Evolutionary conservation across 257 asterid genomes (phyloP).

Genomic region (Solanum pennellii): DNA sequence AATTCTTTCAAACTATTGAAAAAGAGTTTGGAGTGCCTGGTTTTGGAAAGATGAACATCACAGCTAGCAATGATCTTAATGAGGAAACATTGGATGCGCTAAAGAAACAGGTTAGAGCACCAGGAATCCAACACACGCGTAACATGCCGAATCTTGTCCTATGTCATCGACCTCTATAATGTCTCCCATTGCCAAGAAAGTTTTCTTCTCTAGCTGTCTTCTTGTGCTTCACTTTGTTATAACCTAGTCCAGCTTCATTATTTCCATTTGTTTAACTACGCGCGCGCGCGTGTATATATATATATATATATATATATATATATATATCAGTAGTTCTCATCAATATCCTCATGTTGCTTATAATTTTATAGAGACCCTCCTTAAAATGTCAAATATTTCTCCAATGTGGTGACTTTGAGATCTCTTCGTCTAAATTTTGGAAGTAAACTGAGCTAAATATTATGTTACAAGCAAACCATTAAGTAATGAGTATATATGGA

Average conservation of each 20-base stretch:
- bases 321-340: neutral
- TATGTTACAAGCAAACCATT: neutral
- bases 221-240: neutral
- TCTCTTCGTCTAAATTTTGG: neutral
- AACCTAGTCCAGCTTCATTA: neutral
- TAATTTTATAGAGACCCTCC: neutral
- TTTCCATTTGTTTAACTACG: neutral
- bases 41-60: constrained; percentile 66
- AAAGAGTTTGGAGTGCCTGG: constrained; percentile 53
- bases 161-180: neutral
- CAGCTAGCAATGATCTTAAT: constrained; percentile 95
- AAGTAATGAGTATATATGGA: neutral
- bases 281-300: neutral
- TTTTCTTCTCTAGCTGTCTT: neutral
- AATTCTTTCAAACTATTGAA: constrained; percentile 57
- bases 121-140: neutral
- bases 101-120: constrained; percentile 78
- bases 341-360: neutral
- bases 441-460: neutral
- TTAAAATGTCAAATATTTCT: neutral
- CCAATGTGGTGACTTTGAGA: neutral
- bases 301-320: neutral
- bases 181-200: neutral
- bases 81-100: constrained; percentile 95
- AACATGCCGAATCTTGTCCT: neutral